Evolutionary conservation across 257 asterid genomes (phyloP), one percentile per base, ranked within the genome.

Genomic region (Gardenia jasminoides): DNA sequence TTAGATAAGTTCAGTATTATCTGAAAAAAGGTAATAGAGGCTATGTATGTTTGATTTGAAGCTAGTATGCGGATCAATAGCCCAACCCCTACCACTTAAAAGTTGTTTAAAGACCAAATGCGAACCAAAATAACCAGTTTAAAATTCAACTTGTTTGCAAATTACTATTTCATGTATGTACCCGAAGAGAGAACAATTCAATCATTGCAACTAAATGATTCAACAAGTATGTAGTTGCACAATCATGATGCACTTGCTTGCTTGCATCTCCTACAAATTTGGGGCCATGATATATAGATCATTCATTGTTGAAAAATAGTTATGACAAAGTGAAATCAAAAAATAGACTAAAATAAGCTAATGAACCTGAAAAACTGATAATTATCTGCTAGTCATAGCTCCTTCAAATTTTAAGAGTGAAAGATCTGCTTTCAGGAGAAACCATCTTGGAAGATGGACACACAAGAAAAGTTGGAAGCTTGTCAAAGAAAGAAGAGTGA

Each of bases 361-460:
- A 66, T 3, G 15, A 31, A 26, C 24, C 15, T 52, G 16, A 5
- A 16, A 52, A 52, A 4, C 19, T 52, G 59, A 52, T 52, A 0
- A 19, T 16, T 52, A 10, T 52, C 59, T 47, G 54, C 54, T 8
- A 47, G 54, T 47, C 13, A 2, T 26, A n/a, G 26, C 33, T 24
- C 41, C 31, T 64, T 11, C 41, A 36, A 36, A 36, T 36, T 36
- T 36, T 36, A 36, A 36, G 41, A 36, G 41, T 36, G 41, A 28
- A 12, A 12, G 1, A 28, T 77, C 24, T 64, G 59, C 48, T 56
- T 81, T 76, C 78, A 90, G 94, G 92, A 87, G 61, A 90, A 84
- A 64, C 91, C 90, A 83, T 88, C 87, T 54, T 90, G 94, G 94
- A 87, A 90, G 82, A 90, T 90, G 94, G 86, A 84, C 48, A 75